Percentiles rank a stretch among this genome's conserved stretches.
These are phyloP conservation scores for Naegleria lovaniensis DNA, from an alignment of 208 protist genomes.

Conservation along the genomic window DNA sequence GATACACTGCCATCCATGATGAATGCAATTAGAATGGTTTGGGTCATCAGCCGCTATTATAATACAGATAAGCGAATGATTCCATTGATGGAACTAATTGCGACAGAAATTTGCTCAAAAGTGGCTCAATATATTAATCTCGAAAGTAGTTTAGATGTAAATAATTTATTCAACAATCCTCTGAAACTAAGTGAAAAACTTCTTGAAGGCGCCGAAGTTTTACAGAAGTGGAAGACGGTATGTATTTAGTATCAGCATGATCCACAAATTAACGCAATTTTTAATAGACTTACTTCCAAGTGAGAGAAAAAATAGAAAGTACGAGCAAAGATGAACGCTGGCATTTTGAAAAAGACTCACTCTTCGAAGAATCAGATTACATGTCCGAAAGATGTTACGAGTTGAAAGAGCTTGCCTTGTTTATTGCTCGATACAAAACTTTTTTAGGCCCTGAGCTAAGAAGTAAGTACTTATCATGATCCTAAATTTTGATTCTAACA, in stretches of 20 bases:
- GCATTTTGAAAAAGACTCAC: conserved; percentile 91
- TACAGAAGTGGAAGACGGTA: conserved; percentile 82
- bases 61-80: conserved; percentile 97
- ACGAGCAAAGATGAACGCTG: conserved; percentile 87
- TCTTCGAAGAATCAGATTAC: conserved; percentile 95
- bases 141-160: conserved; percentile 22
- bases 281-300: conserved; percentile 64
- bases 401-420: conserved; percentile 82
- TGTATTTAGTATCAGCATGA: conserved; percentile 34
- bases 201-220: conserved; percentile 74
- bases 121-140: conserved; percentile 81
- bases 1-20: conserved; percentile 96
- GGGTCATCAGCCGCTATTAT: conserved; percentile 98
- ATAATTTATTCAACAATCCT: conserved; percentile 24
- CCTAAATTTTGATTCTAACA: conserved; percentile 1
- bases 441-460: conserved; percentile 87
- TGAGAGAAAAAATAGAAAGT: conserved; percentile 90
- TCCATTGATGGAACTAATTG: conserved; percentile 92
- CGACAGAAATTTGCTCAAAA: conserved; percentile 87
- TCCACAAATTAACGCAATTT: too few species aligned
- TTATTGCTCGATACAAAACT: conserved; percentile 89
- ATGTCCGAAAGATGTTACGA: conserved; percentile 90
- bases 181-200: conserved; percentile 70
- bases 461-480: conserved; percentile 36
- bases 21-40: conserved; percentile 97